A percentile compares a stretch with the other conserved stretches of the same genome.
These are phyloP conservation scores for Calonectria pseudoreteaudii DNA, from an alignment of 2,329 filamentous ascomycete genomes.

Conservation along the genomic window DNA sequence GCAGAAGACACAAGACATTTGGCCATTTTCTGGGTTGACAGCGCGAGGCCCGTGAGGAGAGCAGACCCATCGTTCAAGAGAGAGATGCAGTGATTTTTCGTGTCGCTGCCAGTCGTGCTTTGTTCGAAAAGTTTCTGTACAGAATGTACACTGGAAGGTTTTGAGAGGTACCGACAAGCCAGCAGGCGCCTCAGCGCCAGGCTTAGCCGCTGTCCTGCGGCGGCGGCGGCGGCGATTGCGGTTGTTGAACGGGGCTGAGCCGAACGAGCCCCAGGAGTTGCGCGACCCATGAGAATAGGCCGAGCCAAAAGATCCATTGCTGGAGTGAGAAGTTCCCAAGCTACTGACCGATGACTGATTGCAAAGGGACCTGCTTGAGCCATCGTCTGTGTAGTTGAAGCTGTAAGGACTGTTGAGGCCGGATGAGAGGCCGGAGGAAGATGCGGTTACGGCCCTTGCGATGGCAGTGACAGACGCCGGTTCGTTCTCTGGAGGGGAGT, in stretches of 20 bases:
- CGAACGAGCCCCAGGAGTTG: conserved; percentile 66
- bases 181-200: conserved; percentile 48
- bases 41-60: conserved; percentile 67
- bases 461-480: conserved; percentile 70
- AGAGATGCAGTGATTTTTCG: conserved; percentile 75
- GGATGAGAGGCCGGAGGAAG: conserved; percentile 63
- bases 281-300: conserved; percentile 69
- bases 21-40: conserved; percentile 69
- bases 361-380: conserved; percentile 67
- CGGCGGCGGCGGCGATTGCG: conserved; percentile 64
- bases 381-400: conserved; percentile 70
- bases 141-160: conserved; percentile 76
- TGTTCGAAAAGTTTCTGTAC: conserved; percentile 74
- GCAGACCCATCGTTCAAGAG: conserved; percentile 75
- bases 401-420: conserved; percentile 69
- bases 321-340: conserved; percentile 71
- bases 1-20: conserved; percentile 70
- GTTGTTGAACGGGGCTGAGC: conserved; percentile 55
- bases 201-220: conserved; percentile 54
- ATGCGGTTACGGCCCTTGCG: conserved; percentile 67
- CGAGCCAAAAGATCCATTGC: conserved; percentile 68
- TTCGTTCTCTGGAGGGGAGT: conserved; percentile 71
- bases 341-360: conserved; percentile 71
- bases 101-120: conserved; percentile 79
- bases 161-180: conserved; percentile 59